Evolutionary conservation across 2,329 filamentous ascomycete species (phyloP).

Genomic region (Pestalotiopsis fici): DNA sequence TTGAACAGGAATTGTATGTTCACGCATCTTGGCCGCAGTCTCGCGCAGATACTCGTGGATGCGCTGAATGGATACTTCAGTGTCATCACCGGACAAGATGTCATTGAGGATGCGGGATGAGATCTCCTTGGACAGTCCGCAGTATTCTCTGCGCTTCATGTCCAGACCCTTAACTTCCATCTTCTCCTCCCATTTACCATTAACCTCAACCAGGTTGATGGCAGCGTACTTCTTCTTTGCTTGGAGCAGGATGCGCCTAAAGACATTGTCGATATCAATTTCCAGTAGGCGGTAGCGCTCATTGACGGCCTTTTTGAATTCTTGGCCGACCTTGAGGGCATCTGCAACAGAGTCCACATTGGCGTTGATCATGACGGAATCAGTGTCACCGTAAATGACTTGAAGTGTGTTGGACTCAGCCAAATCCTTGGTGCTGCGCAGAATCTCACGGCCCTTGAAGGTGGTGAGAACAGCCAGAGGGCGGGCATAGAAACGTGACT

Average conservation of each 20-base stretch:
- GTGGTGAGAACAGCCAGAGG: constrained; percentile 95
- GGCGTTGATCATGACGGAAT: constrained; percentile 99
- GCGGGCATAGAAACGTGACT: constrained; percentile 94
- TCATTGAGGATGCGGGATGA: constrained; percentile 90
- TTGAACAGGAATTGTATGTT: constrained; percentile 69
- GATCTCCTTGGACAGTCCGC: constrained; percentile 90
- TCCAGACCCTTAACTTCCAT: constrained; percentile 98
- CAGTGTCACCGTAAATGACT: constrained; percentile 98
- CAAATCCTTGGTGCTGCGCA: constrained; percentile 92
- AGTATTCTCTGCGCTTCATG: constrained; percentile 97
- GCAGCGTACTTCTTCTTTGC: constrained; percentile 99
- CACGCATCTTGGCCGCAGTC: constrained; percentile 83
- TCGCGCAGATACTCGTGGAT: constrained; percentile 93
- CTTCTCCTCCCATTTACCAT: constrained; percentile 89
- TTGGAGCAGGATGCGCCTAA: constrained; percentile 88
- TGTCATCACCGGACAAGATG: constrained; percentile 90
- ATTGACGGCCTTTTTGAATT: constrained; percentile 95
- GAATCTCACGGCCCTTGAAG: constrained; percentile 95
- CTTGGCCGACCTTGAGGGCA: constrained; percentile 85
- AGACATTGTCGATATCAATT: constrained; percentile 98
- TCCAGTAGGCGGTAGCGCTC: constrained; percentile 89
- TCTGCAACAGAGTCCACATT: constrained; percentile 93
- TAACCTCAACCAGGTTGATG: constrained; percentile 86
- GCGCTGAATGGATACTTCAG: constrained; percentile 81
- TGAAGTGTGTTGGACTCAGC: constrained; percentile 88